Evolutionary conservation across 768 basidiomycete species (phyloP), one percentile per base, ranked within the genome.

Genomic region (Lactifluus volemus): DNA sequence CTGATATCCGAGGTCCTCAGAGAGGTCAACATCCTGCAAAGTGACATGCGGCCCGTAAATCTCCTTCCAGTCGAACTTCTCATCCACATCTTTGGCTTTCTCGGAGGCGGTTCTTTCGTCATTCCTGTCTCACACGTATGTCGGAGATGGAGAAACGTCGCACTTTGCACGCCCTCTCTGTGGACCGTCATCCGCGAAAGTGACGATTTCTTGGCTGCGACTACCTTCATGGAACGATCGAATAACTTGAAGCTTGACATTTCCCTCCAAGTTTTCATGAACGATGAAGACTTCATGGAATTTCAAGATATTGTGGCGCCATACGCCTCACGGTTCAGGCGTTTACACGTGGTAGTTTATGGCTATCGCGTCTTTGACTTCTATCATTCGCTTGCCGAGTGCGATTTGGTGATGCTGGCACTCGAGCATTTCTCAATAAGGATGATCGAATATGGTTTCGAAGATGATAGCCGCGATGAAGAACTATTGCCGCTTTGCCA

Each of bases 401-500:
- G 51, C 17, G 45, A 48, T 21, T 51, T 58, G 29, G 25, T 29
- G 17, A 21, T 58, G 39, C 52, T 45, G 0, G 32, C 32, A 2
- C 61, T 63, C 12, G 56, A 63, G 3, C 56, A 58, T 7, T 53
- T 63, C 32, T 63, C 61, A 38, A 63, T 63, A 9, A 21, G 12
- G 11, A 58, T 63, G 61, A 30, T 10, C n/a, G 52, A 58, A 15
- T 38, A 49, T 6, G 56, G 61, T 0, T 63, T 53, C 17, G 47
- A 25, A 0, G 61, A 63, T 30, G 52, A 63, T 15, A 49, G 3
- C 4, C 52, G 1, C 12, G 32, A 30, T 6, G 38, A 21, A 10
- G n/a, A 2, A 1, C 39, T 41, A 15, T 47, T 29, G 6, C 21
- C 5, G 1, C 6, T 12, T 4, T 15, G 17, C 25, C 25, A 25